Conservation (phyloP, 805 yeast genomes). For the Teunomyces kruisii region DNA sequence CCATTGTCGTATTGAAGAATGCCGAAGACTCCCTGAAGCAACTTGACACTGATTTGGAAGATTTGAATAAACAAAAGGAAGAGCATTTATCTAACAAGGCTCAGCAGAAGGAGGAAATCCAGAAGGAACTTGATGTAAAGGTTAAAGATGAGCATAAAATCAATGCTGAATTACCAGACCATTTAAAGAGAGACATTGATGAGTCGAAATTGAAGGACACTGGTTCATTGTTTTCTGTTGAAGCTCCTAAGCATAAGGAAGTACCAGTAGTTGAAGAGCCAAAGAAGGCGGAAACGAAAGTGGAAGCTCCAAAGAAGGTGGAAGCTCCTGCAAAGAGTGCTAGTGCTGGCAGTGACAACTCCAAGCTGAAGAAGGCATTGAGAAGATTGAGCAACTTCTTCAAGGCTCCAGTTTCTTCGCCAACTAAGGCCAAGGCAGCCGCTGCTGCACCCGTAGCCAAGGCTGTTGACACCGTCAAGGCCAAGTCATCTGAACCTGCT, state of each 20-base stretch:
- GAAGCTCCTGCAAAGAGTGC: constrained; percentile 6
- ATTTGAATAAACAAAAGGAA: constrained; percentile 40
- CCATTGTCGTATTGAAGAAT: constrained; percentile 24
- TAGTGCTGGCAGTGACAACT: constrained; percentile 6
- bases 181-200: constrained; percentile 39
- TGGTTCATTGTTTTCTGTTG: constrained; percentile 38
- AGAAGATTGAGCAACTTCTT: constrained; percentile 21
- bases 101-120: constrained; percentile 33
- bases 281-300: constrained; percentile 9
- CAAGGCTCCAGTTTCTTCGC: constrained; percentile 9
- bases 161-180: constrained; percentile 53
- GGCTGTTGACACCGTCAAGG: constrained; percentile 1
- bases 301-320: constrained; percentile 7
- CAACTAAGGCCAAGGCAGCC: constrained; percentile 6
- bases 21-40: constrained; percentile 27
- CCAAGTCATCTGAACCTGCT: not conserved
- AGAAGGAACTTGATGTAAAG: constrained; percentile 26
- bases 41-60: constrained; percentile 44
- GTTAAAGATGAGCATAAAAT: constrained; percentile 50
- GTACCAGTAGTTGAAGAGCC: constrained; percentile 10
- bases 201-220: constrained; percentile 39
- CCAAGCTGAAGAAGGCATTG: constrained; percentile 11
- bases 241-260: constrained; percentile 16
- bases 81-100: constrained; percentile 36
- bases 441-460: constrained; percentile 3